Evolutionary conservation across 495 filamentous ascomycete genomes (phyloP), one percentile per base, ranked within the genome.

Genomic region (Tuber aestivum): DNA sequence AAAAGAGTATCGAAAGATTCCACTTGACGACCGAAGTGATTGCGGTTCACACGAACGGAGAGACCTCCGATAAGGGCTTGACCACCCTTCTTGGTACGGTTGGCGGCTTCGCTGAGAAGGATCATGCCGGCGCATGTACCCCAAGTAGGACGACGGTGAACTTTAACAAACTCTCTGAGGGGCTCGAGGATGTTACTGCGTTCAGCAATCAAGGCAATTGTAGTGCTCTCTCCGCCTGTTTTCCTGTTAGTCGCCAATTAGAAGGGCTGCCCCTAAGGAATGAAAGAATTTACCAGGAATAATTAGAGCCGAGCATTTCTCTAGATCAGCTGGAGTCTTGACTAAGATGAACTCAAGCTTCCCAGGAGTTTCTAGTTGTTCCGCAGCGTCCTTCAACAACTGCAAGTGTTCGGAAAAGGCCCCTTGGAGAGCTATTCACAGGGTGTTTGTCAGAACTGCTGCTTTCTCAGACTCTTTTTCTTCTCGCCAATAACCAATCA

Each of bases 91-190:
- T 97, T 98, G 3, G 92, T 94, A 38, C 90, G 88, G 82, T 94
- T 95, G 37, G 95, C 96, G 68, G 91, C 89, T 83, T 97, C 94
- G 20, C 93, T 90, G 69, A 99, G 91, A 50, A 98, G 85, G 77
- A 99, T 97, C 74, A 99, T 87, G 8, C 95, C 95, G 37, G 95
- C 95, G 83, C 95, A 99, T 38, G 95, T 98, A 20, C 95, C 95
- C 95, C 95, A 99, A 27, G 91, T 92, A 32, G 96, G 94, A 83
- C 92, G 94, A 79, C 91, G 88, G 70, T 89, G 79, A n/a, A 91
- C 86, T 81, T 98, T 99, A 82, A 99, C 95, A 84, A 97, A 99
- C 20, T 95, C 88, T 68, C 95, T 87, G 75, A 99, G 84, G 5
- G 93, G 94, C 76, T 97, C 94, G 70, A 99, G 84, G 61, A 99